Percentiles rank a stretch among this genome's conserved stretches.
Evolutionary conservation across 169 alveolate species (phyloP).

Genomic region (Eimeria sp.): DNA sequence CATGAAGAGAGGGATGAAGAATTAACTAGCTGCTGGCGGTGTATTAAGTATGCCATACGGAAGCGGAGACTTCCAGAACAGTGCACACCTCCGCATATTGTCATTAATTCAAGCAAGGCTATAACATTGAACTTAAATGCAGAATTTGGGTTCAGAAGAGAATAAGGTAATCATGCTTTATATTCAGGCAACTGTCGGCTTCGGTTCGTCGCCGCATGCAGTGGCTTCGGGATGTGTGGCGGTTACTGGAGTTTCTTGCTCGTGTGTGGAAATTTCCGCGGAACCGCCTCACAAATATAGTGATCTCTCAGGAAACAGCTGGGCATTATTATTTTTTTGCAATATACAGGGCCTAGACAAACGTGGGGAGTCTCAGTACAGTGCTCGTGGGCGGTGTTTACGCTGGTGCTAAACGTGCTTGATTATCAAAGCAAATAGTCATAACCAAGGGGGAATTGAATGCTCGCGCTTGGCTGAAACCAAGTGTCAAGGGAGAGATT

Average conservation of each 20-base stretch:
- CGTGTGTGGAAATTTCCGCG: neutral
- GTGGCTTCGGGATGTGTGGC: neutral
- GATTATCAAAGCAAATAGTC: neutral
- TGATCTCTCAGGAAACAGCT: neutral
- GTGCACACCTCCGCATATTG: neutral
- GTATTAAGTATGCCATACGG: neutral
- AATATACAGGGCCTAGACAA: neutral
- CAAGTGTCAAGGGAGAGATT: neutral
- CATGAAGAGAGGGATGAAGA: neutral
- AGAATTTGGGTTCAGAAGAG: neutral
- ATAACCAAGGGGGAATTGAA: neutral
- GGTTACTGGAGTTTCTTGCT: neutral
- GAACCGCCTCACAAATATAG: neutral
- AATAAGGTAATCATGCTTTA: neutral
- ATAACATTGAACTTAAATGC: neutral
- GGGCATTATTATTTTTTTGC: neutral
- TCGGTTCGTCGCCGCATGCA: neutral
- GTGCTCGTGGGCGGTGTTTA: neutral
- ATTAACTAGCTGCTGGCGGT: neutral
- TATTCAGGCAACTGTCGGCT: neutral
- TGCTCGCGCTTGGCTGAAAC: neutral
- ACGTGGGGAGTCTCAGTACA: neutral
- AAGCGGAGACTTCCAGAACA: neutral
- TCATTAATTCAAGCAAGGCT: neutral
- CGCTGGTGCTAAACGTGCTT: neutral